Evolutionary conservation across 352 stramenopile species (phyloP), one percentile per base, ranked within the genome.

Genomic region (Aphanomyces euteiches): DNA sequence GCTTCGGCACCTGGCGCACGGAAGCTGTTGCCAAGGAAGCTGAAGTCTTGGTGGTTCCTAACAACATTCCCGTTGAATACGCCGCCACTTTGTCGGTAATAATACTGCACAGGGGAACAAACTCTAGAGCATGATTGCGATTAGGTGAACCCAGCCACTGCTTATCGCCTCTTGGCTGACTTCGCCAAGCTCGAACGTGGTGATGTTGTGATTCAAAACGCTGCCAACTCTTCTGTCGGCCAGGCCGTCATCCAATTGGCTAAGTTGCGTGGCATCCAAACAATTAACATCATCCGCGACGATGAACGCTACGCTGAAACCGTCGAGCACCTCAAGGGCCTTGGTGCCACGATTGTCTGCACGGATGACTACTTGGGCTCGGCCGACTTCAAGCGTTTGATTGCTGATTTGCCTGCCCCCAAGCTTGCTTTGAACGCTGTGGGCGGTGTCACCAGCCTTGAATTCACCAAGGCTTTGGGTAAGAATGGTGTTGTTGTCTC

Each of bases 121-220:
- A 19, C 45, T 53, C 1, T 19, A 53, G 45, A 15, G 13, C 45
- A 53, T 53, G 13, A 19, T 53, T 53, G 45, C 45, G 15, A 37
- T 12, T 60, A 72, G 19, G 66, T 95, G 64, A 96, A 95, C 78
- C 86, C 89, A 36, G 80, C 83, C 28, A 95, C 90, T 7, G 89
- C 90, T 7, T 94, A 93, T 76, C 84, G 89, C 53, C 74, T 97
- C 72, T 78, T 97, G 50, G 76, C 79, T 4, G 90, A 97, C 79
- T 96, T 96, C 74, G 77, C 77, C 43, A 75, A 75, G 65, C 82
- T 97, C 56, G 74, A 78, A 63, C 77, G 78, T 71, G 89, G 90
- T 64, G 90, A 97, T 74, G 82, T 91, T 37, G 65, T 97, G 54
- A 96, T 96, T 73, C 90, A 97, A 78, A 97, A 96, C 77, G 90